Conservation (phyloP, 495 filamentous ascomycete species). For the Penicillium fimorum region DNA sequence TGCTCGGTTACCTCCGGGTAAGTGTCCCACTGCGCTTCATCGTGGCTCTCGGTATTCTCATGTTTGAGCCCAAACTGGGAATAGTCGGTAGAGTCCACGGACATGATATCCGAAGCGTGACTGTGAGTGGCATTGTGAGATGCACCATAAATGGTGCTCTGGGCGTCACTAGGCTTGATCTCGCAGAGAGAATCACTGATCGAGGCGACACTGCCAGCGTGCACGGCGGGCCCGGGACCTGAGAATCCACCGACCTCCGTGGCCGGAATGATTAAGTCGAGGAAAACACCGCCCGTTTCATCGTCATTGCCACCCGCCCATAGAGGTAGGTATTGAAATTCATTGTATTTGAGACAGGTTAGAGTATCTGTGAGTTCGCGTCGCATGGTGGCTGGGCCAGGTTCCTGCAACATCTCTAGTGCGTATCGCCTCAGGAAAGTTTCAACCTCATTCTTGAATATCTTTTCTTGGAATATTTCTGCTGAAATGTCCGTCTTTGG, state of each 20-base stretch:
- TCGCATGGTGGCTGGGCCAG: constrained; percentile 9
- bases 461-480: background rate
- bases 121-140: constrained; percentile 36
- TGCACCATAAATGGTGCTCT: constrained; percentile 34
- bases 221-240: constrained; percentile 42
- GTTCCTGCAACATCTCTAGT: constrained; percentile 17
- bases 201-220: constrained; percentile 35
- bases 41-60: background rate
- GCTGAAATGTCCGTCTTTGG: background rate
- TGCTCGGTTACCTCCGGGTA: background rate
- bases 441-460: constrained; percentile 6
- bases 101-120: constrained; percentile 29
- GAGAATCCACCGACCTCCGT: constrained; percentile 42
- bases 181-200: constrained; percentile 25
- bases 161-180: constrained; percentile 27
- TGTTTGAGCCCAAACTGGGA: background rate
- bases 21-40: background rate
- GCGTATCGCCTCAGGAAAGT: constrained; percentile 21
- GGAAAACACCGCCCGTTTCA: constrained; percentile 52
- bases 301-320: constrained; percentile 59
- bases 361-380: constrained; percentile 41
- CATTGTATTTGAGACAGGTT: constrained; percentile 46
- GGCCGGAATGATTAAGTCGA: constrained; percentile 38
- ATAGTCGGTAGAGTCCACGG: constrained; percentile 21
- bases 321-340: constrained; percentile 52